Conservation (phyloP, 768 basidiomycete genomes). For the Trametes cingulata region DNA sequence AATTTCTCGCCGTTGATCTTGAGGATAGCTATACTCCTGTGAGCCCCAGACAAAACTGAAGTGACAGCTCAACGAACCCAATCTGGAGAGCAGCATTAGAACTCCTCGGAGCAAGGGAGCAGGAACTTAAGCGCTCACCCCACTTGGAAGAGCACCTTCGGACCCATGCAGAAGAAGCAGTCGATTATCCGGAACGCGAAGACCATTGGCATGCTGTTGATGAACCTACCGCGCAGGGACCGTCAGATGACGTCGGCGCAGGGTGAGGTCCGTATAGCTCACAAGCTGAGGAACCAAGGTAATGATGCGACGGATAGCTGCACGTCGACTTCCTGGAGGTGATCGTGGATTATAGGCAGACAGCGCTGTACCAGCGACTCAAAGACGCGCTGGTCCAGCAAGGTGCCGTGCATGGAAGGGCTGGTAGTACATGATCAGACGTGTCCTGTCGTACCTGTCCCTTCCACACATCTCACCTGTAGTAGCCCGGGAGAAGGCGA, state of each 20-base stretch:
- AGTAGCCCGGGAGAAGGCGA: conserved; percentile 94
- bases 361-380: conserved; percentile 89
- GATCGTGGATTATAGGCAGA: conserved; percentile 91
- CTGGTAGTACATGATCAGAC: conserved; percentile 39
- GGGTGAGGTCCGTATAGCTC: conserved; percentile 41
- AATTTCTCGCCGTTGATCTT: conserved; percentile 96
- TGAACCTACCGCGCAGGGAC: conserved; percentile 51
- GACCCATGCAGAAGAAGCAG: conserved; percentile 98
- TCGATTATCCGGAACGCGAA: conserved; percentile 98
- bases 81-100: conserved; percentile 35
- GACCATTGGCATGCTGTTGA: conserved; percentile 95
- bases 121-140: conserved; percentile 64
- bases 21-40: conserved; percentile 67
- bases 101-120: neutral
- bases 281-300: conserved; percentile 98
- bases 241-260: conserved; percentile 3
- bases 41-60: conserved; percentile 23
- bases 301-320: conserved; percentile 96
- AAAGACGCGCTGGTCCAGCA: conserved; percentile 98
- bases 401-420: conserved; percentile 97
- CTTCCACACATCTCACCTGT: conserved; percentile 57
- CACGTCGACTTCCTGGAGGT: conserved; percentile 89
- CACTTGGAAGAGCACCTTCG: conserved; percentile 98
- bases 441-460: neutral
- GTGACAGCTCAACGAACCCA: conserved; percentile 46